Base-by-base conservation (phyloP, 306 rosid species). In the Casuarina cunninghamiana region DNA sequence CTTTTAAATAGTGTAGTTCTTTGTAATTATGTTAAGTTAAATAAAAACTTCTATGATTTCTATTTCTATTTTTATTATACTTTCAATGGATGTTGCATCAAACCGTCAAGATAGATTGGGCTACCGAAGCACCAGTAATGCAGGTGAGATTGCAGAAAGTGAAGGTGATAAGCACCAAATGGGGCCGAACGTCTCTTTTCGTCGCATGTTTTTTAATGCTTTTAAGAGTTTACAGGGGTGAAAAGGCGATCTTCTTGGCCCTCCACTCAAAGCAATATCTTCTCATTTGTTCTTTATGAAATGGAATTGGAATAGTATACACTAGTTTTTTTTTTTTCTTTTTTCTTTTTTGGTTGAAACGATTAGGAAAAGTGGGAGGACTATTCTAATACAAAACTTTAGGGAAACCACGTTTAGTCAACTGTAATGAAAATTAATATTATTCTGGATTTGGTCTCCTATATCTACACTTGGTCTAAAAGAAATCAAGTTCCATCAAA, bases 121-220 rank as follows among this genome's bases (percentile, higher is more conserved):
- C 49, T 45, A 45, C 26, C 43, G 50, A 45, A 5, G 53, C 67
- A 26, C 12, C 3, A 21, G 50, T 39, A 45, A 8, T 17, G 49
- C 12, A 6, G 7, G 8, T 8, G 17, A 37, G 16, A 60, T 53
- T 42, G 50, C 19, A 41, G 11, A 57, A 7, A 53, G 45, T 53
- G 38, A 63, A 42, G 79, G 54, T 69, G 85, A 84, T 82, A 84
- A 84, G 84, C 69, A 68, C 68, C 13, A 45, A 10, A 78, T 75
- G 85, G 91, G 89, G 13, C 86, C 85, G 19, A 15, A 12, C 32
- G 5, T 42, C 49, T 44, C 71, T 81, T 66, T 77, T 63, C 46
- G 66, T 80, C 39, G 11, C 2, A 32, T 45, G 1, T 45, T 45
- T 45, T 6, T 44, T 44, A 44, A 44, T 44, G 48, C 8, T 44